Base-by-base conservation (phyloP, 2,329 filamentous ascomycete genomes). In the Ophiostoma populinum region DNA sequence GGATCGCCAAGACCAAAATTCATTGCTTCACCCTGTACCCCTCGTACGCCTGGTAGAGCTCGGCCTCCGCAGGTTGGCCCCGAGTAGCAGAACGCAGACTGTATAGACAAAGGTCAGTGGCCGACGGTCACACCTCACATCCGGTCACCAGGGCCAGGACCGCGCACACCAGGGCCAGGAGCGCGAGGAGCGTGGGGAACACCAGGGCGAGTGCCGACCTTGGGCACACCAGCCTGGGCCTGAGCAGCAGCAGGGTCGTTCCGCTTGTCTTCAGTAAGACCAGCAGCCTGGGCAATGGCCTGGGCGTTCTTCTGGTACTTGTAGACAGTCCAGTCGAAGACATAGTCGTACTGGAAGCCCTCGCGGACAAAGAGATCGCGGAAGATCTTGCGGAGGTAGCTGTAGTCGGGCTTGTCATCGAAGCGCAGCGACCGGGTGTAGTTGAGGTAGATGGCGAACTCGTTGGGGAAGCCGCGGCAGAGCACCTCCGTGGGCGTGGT, bases 271-370 rank as follows among this genome's bases (percentile, higher is more conserved):
- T 85, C 79, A 75, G 74, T 45, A 85, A 79, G 46, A 70, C 72
- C 56, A 46, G 75, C 75, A 47, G 80, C 80, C 57, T 87, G 78
- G 47, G 82, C 81, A 56, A 92, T 92, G 52, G 85, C 85, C 63
- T 92, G 82, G 37, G 86, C 86, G 50, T 94, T 95, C 77, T 94
- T 94, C 72, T 94, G 86, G 69, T 95, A 94, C 68, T 95, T 95
- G 75, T 94, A 95, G 51, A 95, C 90, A 41, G 90, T 98, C 90
- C 90, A 98, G 64, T 98, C 90, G 52, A 98, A 98, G 49, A 98
- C 90, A 51, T 98, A 95, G 62, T 98, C 90, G 59, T 98, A 95
- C 65, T 98, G 90, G 76, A 95, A 98, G 38, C 87, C 90, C 61
- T 95, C 90, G 43, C 90, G 85, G 47, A 98, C 90, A 53, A 98